These are phyloP conservation scores for Hirsutella thompsonii DNA, from an alignment of 2,329 filamentous ascomycete genomes.

Conservation along the genomic window DNA sequence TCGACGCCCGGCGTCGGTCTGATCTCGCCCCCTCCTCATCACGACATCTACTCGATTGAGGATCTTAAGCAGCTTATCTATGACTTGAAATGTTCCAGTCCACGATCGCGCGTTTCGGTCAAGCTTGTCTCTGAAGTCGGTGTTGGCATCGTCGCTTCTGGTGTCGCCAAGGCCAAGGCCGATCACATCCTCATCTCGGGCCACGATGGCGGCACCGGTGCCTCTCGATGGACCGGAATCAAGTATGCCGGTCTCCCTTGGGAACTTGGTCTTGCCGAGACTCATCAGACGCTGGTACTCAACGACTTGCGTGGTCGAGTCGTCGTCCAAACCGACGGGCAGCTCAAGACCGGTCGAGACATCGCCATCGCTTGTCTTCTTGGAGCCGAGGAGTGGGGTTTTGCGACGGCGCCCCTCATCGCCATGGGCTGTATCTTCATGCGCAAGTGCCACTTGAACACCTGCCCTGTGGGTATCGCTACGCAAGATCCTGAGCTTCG, in stretches of 20 bases:
- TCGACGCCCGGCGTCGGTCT: slow-evolving; percentile 93
- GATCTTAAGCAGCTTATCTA: slow-evolving; percentile 97
- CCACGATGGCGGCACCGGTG: slow-evolving; percentile 93
- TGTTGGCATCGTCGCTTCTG: slow-evolving; percentile 93
- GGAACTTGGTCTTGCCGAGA: slow-evolving; percentile 94
- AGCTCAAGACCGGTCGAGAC: slow-evolving; percentile 83
- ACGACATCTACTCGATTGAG: slow-evolving; percentile 98
- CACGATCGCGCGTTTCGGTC: slow-evolving; percentile 81
- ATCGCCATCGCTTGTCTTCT: slow-evolving; percentile 89
- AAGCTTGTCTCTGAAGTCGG: slow-evolving; percentile 97
- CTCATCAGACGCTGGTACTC: slow-evolving; percentile 87
- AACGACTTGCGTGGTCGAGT: slow-evolving; percentile 94
- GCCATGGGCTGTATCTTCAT: slow-evolving; percentile 97
- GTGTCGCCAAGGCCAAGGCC: slow-evolving; percentile 94
- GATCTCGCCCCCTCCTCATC: slow-evolving; percentile 90
- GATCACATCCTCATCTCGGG: slow-evolving; percentile 95
- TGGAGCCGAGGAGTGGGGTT: slow-evolving; percentile 96
- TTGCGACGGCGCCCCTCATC: slow-evolving; percentile 87
- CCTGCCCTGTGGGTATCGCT: slow-evolving; percentile 84
- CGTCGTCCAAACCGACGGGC: slow-evolving; percentile 91
- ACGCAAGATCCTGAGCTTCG: slow-evolving; percentile 90
- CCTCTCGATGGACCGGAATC: slow-evolving; percentile 95
- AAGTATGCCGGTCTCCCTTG: slow-evolving; percentile 95
- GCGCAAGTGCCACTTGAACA: slow-evolving; percentile 66
- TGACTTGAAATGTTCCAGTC: slow-evolving; percentile 92